phyloP scores from a whole-genome alignment of 331 rosid species.

The Dryas integrifolia region DNA sequence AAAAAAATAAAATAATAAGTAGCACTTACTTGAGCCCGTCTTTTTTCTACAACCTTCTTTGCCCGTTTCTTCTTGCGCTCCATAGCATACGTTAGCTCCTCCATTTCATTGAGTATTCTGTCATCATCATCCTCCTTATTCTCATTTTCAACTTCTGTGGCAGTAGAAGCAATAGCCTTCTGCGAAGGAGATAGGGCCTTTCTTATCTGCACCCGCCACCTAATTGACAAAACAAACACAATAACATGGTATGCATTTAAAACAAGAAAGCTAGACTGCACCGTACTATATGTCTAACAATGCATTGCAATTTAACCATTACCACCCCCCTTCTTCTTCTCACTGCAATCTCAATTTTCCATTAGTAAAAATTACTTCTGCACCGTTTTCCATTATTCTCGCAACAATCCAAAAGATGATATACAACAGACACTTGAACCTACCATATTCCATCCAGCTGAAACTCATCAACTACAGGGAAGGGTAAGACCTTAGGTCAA shows the following conservation, averaged over 20 bases:
- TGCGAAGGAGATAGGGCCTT: constrained; percentile 58
- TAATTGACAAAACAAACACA: constrained; percentile 25
- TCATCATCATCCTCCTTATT: constrained; percentile 62
- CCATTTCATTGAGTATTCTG: constrained; percentile 85
- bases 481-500: background rate
- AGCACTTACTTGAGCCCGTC: constrained; percentile 66
- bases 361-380: background rate
- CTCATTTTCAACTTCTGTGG: constrained; percentile 19
- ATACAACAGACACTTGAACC: background rate
- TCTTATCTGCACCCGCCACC: constrained; percentile 82
- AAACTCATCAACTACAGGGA: background rate
- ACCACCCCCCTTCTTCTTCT: background rate
- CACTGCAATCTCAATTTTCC: background rate
- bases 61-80: constrained; percentile 77
- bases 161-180: constrained; percentile 42
- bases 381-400: background rate
- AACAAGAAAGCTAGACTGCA: background rate
- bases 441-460: background rate
- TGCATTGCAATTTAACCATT: background rate
- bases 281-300: background rate
- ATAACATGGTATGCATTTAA: background rate
- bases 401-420: background rate
- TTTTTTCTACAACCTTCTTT: constrained; percentile 70
- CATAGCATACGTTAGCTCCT: constrained; percentile 70
- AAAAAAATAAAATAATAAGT: background rate